A percentile compares a stretch with the other conserved stretches of the same genome.
These are phyloP conservation scores for Lichtheimia hyalospora DNA, from an alignment of 371 early-diverging fungal species.

Conservation along the genomic window DNA sequence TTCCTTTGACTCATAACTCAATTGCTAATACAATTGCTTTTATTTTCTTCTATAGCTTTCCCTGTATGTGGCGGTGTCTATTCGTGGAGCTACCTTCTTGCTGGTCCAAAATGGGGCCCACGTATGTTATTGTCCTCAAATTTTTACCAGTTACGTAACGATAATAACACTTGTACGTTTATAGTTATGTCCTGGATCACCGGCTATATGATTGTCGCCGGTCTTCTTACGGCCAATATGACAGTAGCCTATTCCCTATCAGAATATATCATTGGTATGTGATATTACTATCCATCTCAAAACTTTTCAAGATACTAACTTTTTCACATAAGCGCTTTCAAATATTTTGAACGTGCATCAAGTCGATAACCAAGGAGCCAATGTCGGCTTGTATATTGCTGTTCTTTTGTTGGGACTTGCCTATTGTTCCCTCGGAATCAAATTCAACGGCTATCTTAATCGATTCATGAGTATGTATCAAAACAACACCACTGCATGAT, in stretches of 20 bases:
- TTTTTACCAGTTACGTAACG: too few species aligned
- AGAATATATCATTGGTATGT: conserved; percentile 27
- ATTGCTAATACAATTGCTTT: background rate
- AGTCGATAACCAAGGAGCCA: conserved; percentile 26
- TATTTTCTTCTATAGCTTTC: conserved; percentile 20
- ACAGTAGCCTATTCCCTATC: conserved; percentile 30
- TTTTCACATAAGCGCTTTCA: conserved; percentile 13
- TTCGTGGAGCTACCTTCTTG: conserved; percentile 30
- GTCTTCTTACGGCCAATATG: conserved; percentile 24
- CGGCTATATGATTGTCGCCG: conserved; percentile 34
- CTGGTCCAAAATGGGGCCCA: conserved; percentile 37
- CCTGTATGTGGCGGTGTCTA: conserved; percentile 41
- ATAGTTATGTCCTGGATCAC: conserved; percentile 41
- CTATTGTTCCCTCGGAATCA: conserved; percentile 29
- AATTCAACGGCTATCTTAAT: conserved; percentile 28
- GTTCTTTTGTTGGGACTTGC: conserved; percentile 19
- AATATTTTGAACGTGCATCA: conserved; percentile 18
- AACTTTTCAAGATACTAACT: background rate
- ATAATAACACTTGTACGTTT: background rate
- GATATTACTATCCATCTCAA: background rate
- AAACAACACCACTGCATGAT: background rate
- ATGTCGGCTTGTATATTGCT: conserved; percentile 32
- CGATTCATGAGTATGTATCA: conserved; percentile 22
- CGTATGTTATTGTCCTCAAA: conserved; percentile 17
- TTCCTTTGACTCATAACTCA: background rate